These are phyloP conservation scores for Isabelozyma gotoi DNA, from an alignment of 805 yeast genomes.

Conservation along the genomic window DNA sequence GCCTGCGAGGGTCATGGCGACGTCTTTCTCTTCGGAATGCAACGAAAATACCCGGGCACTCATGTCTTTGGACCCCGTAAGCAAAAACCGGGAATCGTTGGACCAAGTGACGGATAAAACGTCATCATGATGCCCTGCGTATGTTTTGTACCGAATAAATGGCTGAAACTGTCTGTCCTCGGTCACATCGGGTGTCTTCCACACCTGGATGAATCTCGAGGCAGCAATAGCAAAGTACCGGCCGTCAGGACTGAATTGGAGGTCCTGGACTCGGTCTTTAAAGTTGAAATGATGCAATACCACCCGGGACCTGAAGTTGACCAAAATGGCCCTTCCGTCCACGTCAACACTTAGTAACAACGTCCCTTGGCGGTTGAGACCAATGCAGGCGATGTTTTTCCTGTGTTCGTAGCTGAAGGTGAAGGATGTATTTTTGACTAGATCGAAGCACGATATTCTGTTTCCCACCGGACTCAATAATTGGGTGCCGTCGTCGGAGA, in stretches of 20 bases:
- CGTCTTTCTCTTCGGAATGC: constrained; percentile 60
- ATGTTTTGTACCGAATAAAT: constrained; percentile 83
- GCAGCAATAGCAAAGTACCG: constrained; percentile 80
- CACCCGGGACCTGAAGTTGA: constrained; percentile 76
- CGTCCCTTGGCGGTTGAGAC: constrained; percentile 80
- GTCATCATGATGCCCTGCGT: constrained; percentile 90
- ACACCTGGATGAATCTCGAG: constrained; percentile 81
- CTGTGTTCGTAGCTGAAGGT: constrained; percentile 94
- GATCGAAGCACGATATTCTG: constrained; percentile 84
- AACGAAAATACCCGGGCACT: constrained; percentile 84
- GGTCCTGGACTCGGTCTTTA: constrained; percentile 69
- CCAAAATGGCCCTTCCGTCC: constrained; percentile 91
- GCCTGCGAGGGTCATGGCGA: constrained; percentile 85
- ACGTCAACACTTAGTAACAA: constrained; percentile 79
- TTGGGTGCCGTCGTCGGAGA: constrained; percentile 81
- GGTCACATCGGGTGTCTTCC: constrained; percentile 82
- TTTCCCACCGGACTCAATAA: constrained; percentile 93
- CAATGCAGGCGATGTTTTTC: constrained; percentile 74
- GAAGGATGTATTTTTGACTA: constrained; percentile 78
- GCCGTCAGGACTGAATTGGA: constrained; percentile 89
- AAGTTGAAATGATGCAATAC: constrained; percentile 94
- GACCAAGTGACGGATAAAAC: constrained; percentile 85
- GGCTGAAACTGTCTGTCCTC: constrained; percentile 96
- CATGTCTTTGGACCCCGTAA: constrained; percentile 86
- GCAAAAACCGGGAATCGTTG: constrained; percentile 80